Conservation (phyloP, 176 grass and related monocot species). For the Aegilops sharonensis region DNA sequence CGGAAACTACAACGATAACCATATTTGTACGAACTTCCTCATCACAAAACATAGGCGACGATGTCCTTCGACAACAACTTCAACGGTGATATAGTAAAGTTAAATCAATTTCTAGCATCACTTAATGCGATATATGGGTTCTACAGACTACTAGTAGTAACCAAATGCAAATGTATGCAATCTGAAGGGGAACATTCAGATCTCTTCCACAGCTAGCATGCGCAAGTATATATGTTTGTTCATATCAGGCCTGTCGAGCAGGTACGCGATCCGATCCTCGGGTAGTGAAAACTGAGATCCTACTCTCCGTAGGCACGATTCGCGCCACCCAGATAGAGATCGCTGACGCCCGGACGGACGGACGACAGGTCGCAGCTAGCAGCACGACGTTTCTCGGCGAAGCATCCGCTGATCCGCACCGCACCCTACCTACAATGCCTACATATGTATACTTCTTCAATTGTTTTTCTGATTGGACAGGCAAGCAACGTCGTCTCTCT, state of each 20-base stretch:
- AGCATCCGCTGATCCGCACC: background rate
- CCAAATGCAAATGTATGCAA: background rate
- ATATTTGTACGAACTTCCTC: no score
- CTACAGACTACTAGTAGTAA: background rate
- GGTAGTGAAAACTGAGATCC: background rate
- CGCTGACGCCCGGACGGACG: background rate
- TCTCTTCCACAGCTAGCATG: background rate
- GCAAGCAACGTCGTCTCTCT: no score
- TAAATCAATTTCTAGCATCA: background rate
- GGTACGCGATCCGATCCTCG: background rate
- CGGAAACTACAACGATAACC: no score
- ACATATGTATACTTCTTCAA: background rate
- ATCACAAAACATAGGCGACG: no score
- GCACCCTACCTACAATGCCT: background rate
- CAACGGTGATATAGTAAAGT: no score
- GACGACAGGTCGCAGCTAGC: background rate
- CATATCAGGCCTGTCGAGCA: background rate
- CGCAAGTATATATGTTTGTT: background rate
- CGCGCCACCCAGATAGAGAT: no score
- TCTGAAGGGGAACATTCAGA: no score
- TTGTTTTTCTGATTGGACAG: no score
- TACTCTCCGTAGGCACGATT: no score
- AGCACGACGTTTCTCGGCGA: conserved; percentile 13
- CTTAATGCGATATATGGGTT: background rate
- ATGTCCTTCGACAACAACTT: no score